Evolutionary conservation across 2,329 filamentous ascomycete genomes (phyloP).

Genomic region (Mycosphaerelloides madeirae): DNA sequence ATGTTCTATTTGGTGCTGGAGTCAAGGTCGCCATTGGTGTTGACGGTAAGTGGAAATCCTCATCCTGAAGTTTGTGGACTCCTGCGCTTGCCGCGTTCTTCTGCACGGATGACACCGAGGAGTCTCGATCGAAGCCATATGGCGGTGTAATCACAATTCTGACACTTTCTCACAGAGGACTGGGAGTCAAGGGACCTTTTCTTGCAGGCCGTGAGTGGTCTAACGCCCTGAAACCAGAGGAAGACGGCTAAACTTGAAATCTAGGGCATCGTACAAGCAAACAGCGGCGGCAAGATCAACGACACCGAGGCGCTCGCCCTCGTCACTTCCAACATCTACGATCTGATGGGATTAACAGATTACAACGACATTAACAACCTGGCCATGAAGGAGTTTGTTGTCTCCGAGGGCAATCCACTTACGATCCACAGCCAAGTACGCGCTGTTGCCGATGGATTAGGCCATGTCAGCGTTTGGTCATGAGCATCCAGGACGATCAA

Average conservation of each 20-base stretch:
- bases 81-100: too few species aligned
- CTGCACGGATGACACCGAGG: too few species aligned
- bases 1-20: constrained; percentile 55
- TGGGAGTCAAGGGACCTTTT: constrained; percentile 53
- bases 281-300: constrained; percentile 51
- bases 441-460: constrained; percentile 47
- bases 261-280: constrained; percentile 52
- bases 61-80: too few species aligned
- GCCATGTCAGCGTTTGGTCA: constrained; percentile 24
- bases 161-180: too few species aligned
- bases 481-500: not conserved
- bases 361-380: constrained; percentile 20
- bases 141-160: too few species aligned
- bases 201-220: constrained; percentile 43
- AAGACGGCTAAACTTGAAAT: too few species aligned
- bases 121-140: too few species aligned
- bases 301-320: constrained; percentile 55
- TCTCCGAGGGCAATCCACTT: constrained; percentile 60
- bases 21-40: constrained; percentile 56
- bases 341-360: constrained; percentile 49
- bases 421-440: constrained; percentile 54
- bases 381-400: constrained; percentile 48
- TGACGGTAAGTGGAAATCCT: constrained; percentile 52
- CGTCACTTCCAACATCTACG: constrained; percentile 54
- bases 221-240: too few species aligned